Evolutionary conservation across 495 filamentous ascomycete genomes (phyloP), one percentile per base, ranked within the genome.

Genomic region (Venustampulla echinocandica): DNA sequence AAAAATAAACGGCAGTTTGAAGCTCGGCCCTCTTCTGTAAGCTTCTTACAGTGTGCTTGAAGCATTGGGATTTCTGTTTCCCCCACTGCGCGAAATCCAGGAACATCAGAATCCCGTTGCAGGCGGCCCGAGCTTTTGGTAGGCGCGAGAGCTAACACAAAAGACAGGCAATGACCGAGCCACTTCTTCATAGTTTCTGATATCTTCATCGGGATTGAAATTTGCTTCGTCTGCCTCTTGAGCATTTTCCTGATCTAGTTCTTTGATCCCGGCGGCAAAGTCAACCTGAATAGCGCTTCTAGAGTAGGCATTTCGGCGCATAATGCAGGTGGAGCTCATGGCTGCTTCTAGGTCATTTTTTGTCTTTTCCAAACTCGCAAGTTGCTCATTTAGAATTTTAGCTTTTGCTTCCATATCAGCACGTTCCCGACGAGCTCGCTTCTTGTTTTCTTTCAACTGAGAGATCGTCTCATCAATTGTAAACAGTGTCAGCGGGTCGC

Each of bases 381-480:
- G 66, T 66, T 69, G 70, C 53, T 75, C 68, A 30, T 75, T 69
- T 49, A 72, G 65, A 1, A 68, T 69, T 47, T 69, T 74, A 34
- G 61, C 62, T 25, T 65, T 61, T 41, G 65, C n/a, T n/a, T 52
- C 45, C 9, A 56, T 10, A 9, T 46, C 28, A 4, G 11, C 2
- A 5, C 35, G 57, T 43, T 67, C 63, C 19, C 57, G 54, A 10
- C 64, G 69, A 63, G 69, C 66, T 55, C 76, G 74, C 44, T 75
- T 74, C 41, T 77, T 70, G 50, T 80, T 75, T 57, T 87, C 74
- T 46, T 73, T 74, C 18, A 64, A 67, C 55, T 84, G 79, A 33
- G 79, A 79, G n/a, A 68, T 64, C 41, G 69, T 72, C 33, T 95
- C 69, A 66, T 96, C 92, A 20, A 64, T 62, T 28, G 19, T 15